Conservation (phyloP, 768 basidiomycete genomes). For the Macrocybe gigantea region DNA sequence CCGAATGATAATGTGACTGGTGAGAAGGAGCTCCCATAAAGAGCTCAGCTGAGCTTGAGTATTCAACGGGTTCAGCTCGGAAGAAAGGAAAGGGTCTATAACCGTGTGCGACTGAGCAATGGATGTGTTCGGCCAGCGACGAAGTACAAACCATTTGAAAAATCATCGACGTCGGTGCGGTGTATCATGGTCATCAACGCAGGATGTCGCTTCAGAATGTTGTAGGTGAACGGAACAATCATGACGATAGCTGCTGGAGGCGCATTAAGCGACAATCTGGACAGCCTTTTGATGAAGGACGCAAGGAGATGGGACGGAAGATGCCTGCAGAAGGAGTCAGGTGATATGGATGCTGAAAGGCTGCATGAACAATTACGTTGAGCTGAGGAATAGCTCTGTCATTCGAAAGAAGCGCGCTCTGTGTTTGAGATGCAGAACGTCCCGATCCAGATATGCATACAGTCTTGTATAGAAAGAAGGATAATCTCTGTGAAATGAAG, state of each 20-base stretch:
- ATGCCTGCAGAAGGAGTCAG: conserved; percentile 38
- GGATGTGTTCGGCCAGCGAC: not conserved
- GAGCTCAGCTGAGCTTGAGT: conserved; percentile 84
- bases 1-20: conserved; percentile 78
- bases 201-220: conserved; percentile 88
- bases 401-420: conserved; percentile 94
- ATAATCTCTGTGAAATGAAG: conserved; percentile 63
- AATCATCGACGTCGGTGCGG: conserved; percentile 35
- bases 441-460: conserved; percentile 83
- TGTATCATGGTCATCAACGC: conserved; percentile 93
- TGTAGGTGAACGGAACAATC: conserved; percentile 91
- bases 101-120: not conserved
- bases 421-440: conserved; percentile 88
- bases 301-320: conserved; percentile 88
- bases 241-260: conserved; percentile 90
- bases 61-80: conserved; percentile 66
- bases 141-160: conserved; percentile 25
- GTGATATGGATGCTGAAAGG: not conserved
- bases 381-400: conserved; percentile 85
- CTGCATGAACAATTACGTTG: conserved; percentile 51
- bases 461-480: conserved; percentile 92
- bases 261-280: conserved; percentile 76
- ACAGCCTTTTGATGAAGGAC: conserved; percentile 89
- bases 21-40: conserved; percentile 90
- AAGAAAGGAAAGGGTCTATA: conserved; percentile 60